Base-by-base conservation (phyloP, 495 filamentous ascomycete species). In the Podospora bellae-mahoneyi region DNA sequence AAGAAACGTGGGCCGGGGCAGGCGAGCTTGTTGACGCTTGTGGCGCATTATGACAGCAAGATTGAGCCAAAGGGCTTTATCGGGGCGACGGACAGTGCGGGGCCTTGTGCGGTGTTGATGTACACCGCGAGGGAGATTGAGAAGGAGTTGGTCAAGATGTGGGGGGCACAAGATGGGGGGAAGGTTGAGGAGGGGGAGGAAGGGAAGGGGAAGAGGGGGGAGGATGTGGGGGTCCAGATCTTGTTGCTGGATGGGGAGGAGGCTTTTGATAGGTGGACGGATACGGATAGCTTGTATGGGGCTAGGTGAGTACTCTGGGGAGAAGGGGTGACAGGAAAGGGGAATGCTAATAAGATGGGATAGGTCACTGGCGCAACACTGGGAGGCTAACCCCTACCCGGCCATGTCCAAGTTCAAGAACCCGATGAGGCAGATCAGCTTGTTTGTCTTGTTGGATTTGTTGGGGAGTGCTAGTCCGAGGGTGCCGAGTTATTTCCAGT, bases 41-140 rank as follows among this genome's bases (percentile, higher is more conserved):
- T 92, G n/a, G 94, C 94, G 62, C 94, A 97, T 77, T 97, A 96
- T 75, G 94, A 97, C 71, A 91, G 88, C 72, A 90, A 93, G 77
- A 81, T 89, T 44, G 81, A 78, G 16, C 92, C 92, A 0, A 78
- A 86, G 65, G 93, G 91, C 0, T 97, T 97, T 77, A 89, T 97
- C 20, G 93, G 93, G 1, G 93, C 92, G 0, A 96, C 89, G 53
- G 93, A 97, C 69, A 94, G 91, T 71, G 93, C 94, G 1, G 93
- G 87, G 44, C 92, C 93, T 15, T 96, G 92, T 74, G 94, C 93
- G 0, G 89, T 97, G 75, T 78, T 97, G 48, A 85, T 97, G 87
- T 91, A 94, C 73, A 77, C 79, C 1, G 82, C 81, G 28, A 68
- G 75, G 64, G 73, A 67, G 66, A 75, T 84, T 28, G 82, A 84